Evolutionary conservation across 2,329 filamentous ascomycete species (phyloP).

Genomic region (Aspergillus sp.): DNA sequence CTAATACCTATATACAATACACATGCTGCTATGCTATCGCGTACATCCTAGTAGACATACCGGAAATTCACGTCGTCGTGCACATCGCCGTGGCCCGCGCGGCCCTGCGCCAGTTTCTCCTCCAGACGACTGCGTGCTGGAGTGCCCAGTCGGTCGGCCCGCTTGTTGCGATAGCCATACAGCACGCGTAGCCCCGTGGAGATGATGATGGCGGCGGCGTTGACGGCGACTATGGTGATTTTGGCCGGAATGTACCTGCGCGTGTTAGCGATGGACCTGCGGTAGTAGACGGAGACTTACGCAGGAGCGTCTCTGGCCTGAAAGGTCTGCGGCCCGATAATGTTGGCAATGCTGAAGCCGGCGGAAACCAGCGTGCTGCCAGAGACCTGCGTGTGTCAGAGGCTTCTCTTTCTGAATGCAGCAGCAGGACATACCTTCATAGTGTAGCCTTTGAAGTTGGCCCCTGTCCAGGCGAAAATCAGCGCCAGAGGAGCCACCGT

Average conservation of each 20-base stretch:
- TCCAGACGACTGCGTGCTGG: conserved; percentile 24
- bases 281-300: conserved; percentile 14
- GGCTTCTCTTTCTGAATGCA: background rate
- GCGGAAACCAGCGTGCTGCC: conserved; percentile 45
- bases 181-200: conserved; percentile 22
- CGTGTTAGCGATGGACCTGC: conserved; percentile 2
- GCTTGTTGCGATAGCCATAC: conserved; percentile 27
- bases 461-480: conserved; percentile 45
- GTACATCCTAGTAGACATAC: conserved; percentile 28
- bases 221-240: conserved; percentile 37
- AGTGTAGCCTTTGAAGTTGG: conserved; percentile 49
- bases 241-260: conserved; percentile 33
- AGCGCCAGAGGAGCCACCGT: conserved; percentile 44
- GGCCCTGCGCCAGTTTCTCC: conserved; percentile 14
- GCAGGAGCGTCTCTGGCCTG: conserved; percentile 43
- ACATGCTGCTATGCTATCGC: background rate
- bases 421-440: conserved; percentile 26
- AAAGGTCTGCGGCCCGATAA: conserved; percentile 44
- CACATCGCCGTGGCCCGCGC: conserved; percentile 12
- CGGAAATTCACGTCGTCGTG: conserved; percentile 27
- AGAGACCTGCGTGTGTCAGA: conserved; percentile 38
- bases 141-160: conserved; percentile 17
- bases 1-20: background rate
- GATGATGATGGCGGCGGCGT: conserved; percentile 27
- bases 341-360: conserved; percentile 39